These are phyloP conservation scores for Quercus cerris DNA, from an alignment of 306 rosid species.

Conservation along the genomic window DNA sequence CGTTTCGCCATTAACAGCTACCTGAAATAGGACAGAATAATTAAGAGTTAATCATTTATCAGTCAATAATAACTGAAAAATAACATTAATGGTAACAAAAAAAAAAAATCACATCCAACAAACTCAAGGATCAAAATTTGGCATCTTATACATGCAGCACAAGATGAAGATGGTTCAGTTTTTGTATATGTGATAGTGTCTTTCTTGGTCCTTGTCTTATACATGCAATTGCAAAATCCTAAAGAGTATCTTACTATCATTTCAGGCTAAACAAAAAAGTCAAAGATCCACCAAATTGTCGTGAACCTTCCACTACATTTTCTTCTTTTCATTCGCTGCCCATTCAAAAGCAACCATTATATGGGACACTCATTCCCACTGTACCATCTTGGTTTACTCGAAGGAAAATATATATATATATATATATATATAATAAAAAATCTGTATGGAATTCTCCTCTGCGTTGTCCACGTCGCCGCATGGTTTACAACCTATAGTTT, in stretches of 20 bases:
- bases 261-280: background rate
- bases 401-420: background rate
- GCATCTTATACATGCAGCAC: too few relatives aligned
- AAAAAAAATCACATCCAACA: background rate
- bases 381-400: background rate
- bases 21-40: conserved; percentile 28
- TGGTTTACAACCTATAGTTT: background rate
- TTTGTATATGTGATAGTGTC: background rate
- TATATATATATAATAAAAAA: background rate
- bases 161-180: background rate
- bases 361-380: background rate
- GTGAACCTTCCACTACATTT: background rate
- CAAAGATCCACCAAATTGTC: background rate
- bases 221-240: background rate
- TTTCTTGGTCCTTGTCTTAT: background rate
- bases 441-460: background rate
- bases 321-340: background rate
- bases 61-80: too few relatives aligned
- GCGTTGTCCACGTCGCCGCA: background rate
- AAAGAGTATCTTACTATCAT: background rate
- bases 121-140: background rate
- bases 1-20: conserved; percentile 31
- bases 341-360: background rate
- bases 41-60: too few relatives aligned
- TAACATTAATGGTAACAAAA: too few relatives aligned